Conservation (phyloP, 2,329 filamentous ascomycete species). For the Pyricularia pennisetigena region DNA sequence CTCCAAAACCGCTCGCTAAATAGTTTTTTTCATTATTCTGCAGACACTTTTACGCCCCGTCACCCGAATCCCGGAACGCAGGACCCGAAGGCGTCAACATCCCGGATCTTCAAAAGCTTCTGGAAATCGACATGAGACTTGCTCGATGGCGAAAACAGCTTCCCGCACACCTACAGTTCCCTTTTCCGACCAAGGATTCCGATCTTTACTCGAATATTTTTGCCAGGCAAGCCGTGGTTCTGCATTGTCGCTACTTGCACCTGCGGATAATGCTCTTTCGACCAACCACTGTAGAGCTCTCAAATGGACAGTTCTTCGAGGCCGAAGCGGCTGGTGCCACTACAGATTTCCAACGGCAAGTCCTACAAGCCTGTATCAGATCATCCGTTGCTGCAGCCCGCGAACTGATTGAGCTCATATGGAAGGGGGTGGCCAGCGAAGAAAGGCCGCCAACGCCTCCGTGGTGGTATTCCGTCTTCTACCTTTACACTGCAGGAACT, state of each 20-base stretch:
- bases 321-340: neutral
- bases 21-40: neutral
- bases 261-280: slow-evolving; percentile 5
- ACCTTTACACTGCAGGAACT: slow-evolving; percentile 3
- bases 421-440: neutral
- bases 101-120: neutral
- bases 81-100: neutral
- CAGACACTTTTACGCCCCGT: slow-evolving; percentile 3
- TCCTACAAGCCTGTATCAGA: neutral
- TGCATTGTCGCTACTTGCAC: slow-evolving; percentile 1
- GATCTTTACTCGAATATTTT: neutral
- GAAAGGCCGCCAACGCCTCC: neutral
- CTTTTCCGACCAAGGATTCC: neutral
- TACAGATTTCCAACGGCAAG: slow-evolving; percentile 2
- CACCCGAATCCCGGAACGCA: neutral
- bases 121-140: slow-evolving; percentile 3
- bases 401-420: slow-evolving; percentile 2
- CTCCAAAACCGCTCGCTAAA: neutral
- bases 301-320: neutral
- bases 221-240: neutral
- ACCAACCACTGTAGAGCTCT: slow-evolving; percentile 2
- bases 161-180: neutral
- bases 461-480: slow-evolving; percentile 5
- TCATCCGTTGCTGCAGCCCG: slow-evolving; percentile 1
- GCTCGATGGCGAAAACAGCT: neutral